Evolutionary conservation across 371 early-diverging fungal genomes (phyloP).

Genomic region (Circinella minor): DNA sequence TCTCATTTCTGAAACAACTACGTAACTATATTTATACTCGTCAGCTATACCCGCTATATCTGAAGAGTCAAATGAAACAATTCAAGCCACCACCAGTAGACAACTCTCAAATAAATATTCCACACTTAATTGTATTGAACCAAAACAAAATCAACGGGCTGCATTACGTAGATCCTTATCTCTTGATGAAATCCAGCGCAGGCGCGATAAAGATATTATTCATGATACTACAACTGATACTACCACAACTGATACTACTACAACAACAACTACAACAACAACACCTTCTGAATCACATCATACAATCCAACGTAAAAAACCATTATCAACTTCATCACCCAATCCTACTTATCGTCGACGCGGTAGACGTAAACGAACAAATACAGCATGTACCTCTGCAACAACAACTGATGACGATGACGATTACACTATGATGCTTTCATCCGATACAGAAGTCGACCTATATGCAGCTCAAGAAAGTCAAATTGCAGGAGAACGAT

Average conservation of each 20-base stretch:
- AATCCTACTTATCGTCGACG: not conserved
- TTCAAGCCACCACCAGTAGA: not conserved
- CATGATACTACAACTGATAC: not conserved
- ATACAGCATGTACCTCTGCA: not conserved
- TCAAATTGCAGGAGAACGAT: slow-evolving; percentile 24
- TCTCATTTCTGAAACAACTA: not conserved
- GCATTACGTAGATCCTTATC: not conserved
- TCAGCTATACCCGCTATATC: not conserved
- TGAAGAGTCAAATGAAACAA: not conserved
- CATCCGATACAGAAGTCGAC: slow-evolving; percentile 24
- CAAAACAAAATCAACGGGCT: not conserved
- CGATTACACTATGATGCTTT: slow-evolving; percentile 15
- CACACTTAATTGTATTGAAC: not conserved
- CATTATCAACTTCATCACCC: not conserved
- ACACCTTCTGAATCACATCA: not conserved
- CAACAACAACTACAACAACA: too few species aligned
- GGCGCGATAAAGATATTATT: not conserved
- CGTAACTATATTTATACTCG: not conserved
- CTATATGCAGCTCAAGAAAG: slow-evolving; percentile 22
- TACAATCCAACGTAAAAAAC: slow-evolving; percentile 1
- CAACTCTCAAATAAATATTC: not conserved
- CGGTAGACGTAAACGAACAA: not conserved
- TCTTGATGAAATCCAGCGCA: not conserved
- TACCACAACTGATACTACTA: not conserved
- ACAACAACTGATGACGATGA: slow-evolving; percentile 23